Conservation (phyloP, 176 grass and related monocot genomes). For the Zoysia pacifica region DNA sequence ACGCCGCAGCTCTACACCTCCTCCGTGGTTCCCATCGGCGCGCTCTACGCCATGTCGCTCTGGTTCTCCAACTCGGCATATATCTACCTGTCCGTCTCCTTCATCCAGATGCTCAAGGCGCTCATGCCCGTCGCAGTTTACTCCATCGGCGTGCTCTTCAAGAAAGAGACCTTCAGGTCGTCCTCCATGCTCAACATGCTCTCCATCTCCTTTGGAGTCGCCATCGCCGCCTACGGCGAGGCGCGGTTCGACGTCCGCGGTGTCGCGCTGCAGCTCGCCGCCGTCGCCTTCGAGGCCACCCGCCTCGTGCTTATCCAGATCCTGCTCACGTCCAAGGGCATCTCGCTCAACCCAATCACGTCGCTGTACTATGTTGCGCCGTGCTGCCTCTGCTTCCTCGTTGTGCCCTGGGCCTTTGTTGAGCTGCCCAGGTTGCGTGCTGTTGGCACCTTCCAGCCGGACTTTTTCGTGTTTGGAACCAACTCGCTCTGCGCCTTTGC, state of each 20-base stretch:
- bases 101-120: slow-evolving; percentile 99
- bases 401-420: slow-evolving; percentile 80
- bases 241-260: not conserved
- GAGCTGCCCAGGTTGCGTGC: slow-evolving; percentile 77
- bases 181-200: slow-evolving; percentile 95
- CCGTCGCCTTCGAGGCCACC: not conserved
- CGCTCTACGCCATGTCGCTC: slow-evolving; percentile 90
- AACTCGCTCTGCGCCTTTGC: slow-evolving; percentile 95
- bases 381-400: slow-evolving; percentile 4
- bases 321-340: not conserved
- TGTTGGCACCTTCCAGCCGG: slow-evolving; percentile 61
- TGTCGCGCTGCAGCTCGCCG: slow-evolving; percentile 2
- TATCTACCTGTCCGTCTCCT: slow-evolving; percentile 97
- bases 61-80: slow-evolving; percentile 99
- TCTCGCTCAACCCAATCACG: not conserved
- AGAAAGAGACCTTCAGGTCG: slow-evolving; percentile 73
- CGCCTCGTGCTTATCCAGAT: slow-evolving; percentile 8
- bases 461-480: slow-evolving; percentile 78
- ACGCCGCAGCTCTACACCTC: slow-evolving; percentile 65
- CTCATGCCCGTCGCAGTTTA: slow-evolving; percentile 98
- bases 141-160: slow-evolving; percentile 77
- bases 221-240: slow-evolving; percentile 68
- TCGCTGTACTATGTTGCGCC: slow-evolving; percentile 2
- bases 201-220: slow-evolving; percentile 94
- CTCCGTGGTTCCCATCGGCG: slow-evolving; percentile 86